Percentiles rank a stretch among this genome's conserved stretches.
Conservation (phyloP, 257 asterid species). For the Schizonepeta tenuifolia region DNA sequence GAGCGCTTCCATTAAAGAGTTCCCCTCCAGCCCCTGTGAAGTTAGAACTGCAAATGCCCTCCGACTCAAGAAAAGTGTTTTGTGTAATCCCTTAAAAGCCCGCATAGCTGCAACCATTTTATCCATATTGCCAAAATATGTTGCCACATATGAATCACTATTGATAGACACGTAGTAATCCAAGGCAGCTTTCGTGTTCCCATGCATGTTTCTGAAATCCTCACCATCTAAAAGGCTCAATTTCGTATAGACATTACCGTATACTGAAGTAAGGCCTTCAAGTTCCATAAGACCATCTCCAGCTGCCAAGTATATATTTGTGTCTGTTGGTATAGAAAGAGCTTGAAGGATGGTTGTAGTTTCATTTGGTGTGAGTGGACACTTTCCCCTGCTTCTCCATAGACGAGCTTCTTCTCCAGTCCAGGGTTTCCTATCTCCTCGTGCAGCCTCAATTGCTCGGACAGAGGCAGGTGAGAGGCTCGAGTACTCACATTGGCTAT, state of each 20-base stretch:
- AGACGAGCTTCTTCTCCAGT: constrained; percentile 83
- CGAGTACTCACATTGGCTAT: constrained; percentile 84
- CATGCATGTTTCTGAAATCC: constrained; percentile 83
- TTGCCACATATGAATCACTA: constrained; percentile 80
- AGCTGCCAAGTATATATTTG: constrained; percentile 89
- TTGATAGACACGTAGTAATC: constrained; percentile 77
- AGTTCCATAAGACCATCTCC: constrained; percentile 96
- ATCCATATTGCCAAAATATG: constrained; percentile 96
- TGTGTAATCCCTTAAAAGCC: constrained; percentile 67
- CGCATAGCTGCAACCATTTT: constrained; percentile 99
- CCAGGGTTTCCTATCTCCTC: constrained; percentile 86
- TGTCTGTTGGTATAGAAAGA: constrained; percentile 73
- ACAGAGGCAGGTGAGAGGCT: constrained; percentile 68
- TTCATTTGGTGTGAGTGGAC: constrained; percentile 95
- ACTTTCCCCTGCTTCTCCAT: constrained; percentile 94
- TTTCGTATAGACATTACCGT: constrained; percentile 70
- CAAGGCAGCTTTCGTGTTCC: constrained; percentile 94
- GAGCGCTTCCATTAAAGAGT: constrained; percentile 58
- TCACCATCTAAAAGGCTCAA: constrained; percentile 61
- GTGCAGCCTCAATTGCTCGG: constrained; percentile 76
- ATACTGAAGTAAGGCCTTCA: constrained; percentile 73
- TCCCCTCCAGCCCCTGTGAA: constrained; percentile 62
- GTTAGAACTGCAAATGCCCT: constrained; percentile 61
- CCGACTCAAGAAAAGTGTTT: constrained; percentile 75
- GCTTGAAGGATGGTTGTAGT: constrained; percentile 79